Evolutionary conservation across 768 basidiomycete genomes (phyloP).

Genomic region (Cystofilobasidium macerans): DNA sequence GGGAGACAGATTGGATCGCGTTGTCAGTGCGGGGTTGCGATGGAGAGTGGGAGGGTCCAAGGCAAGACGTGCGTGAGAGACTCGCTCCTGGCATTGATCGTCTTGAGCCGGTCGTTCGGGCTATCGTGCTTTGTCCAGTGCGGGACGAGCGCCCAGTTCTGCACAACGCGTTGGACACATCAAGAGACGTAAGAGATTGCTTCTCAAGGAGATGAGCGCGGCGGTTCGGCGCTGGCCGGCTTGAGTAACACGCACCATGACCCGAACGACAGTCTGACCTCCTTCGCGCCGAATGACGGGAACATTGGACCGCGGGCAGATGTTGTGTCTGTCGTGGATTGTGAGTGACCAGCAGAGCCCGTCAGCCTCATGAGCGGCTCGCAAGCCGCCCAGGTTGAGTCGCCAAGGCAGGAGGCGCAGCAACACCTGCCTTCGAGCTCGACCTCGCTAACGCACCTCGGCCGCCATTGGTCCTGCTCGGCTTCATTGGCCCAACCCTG

Average conservation of each 20-base stretch:
- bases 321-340: conserved; percentile 51
- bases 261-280: conserved; percentile 30
- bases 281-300: conserved; percentile 57
- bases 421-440: too few species aligned
- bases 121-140: conserved; percentile 67
- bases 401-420: too few species aligned
- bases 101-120: conserved; percentile 52
- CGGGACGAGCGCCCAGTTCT: conserved; percentile 72
- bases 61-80: conserved; percentile 43
- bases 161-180: background rate
- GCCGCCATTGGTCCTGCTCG: background rate
- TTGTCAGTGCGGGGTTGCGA: background rate
- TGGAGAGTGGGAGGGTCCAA: background rate
- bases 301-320: conserved; percentile 67
- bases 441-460: background rate
- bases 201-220: too few species aligned
- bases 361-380: background rate
- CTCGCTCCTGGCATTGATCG: conserved; percentile 84
- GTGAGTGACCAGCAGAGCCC: background rate
- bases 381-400: background rate
- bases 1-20: background rate
- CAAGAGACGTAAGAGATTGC: too few species aligned
- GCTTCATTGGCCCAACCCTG: background rate
- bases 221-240: too few species aligned
- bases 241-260: conserved; percentile 46